Conservation (phyloP, 345 rosid species). For the Conringia planisiliqua region DNA sequence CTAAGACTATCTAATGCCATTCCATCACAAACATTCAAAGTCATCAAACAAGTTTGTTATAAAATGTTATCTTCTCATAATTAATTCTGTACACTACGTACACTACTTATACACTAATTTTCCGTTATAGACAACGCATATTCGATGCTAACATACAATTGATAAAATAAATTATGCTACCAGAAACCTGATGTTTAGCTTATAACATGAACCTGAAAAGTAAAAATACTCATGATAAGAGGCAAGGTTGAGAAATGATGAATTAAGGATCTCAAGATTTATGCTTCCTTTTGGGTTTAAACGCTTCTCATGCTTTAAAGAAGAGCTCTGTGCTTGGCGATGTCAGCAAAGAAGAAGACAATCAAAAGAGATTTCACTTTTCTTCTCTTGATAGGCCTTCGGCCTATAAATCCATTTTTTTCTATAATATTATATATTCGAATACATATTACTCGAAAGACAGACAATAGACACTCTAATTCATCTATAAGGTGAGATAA, state of each 20-base stretch:
- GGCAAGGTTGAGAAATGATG: not conserved
- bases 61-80: no score
- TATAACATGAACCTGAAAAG: no score
- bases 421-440: slow-evolving; percentile 7
- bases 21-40: no score
- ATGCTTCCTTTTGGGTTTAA: not conserved
- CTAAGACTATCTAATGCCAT: no score
- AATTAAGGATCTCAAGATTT: not conserved
- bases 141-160: no score
- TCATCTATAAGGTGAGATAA: slow-evolving; percentile 5
- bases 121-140: no score
- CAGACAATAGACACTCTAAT: slow-evolving; percentile 24
- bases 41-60: no score
- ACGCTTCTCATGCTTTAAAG: not conserved
- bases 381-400: slow-evolving; percentile 25
- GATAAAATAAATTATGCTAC: no score
- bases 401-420: slow-evolving; percentile 21
- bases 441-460: slow-evolving; percentile 20
- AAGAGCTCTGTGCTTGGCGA: not conserved
- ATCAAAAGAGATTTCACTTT: not conserved
- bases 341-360: not conserved
- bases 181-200: no score
- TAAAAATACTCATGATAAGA: no score
- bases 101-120: no score
- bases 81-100: no score